Percentiles rank a stretch among this genome's conserved stretches.
phyloP scores from a whole-genome alignment of 1,284 basidiomycete species.

The Ganoderma sinense region DNA sequence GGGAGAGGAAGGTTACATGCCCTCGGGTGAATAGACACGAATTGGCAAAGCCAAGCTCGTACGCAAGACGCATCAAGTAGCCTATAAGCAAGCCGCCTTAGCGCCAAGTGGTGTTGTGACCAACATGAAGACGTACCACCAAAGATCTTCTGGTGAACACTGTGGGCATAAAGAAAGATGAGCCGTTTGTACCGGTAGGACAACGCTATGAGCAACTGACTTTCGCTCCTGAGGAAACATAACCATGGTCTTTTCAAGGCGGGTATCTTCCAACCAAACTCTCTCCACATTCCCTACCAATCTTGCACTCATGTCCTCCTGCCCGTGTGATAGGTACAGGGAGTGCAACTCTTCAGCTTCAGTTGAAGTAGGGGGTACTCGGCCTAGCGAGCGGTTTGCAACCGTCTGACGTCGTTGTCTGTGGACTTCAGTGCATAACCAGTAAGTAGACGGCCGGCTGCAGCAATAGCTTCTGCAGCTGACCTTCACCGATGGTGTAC shows the following conservation, averaged over 20 bases:
- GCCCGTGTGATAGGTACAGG: conserved; percentile 68
- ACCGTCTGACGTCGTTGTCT: conserved; percentile 62
- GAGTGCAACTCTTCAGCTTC: conserved; percentile 76
- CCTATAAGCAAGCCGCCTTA: conserved; percentile 36
- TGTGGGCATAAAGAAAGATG: conserved; percentile 32
- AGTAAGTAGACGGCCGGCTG: neutral
- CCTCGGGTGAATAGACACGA: conserved; percentile 75
- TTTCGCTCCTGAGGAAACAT: conserved; percentile 91
- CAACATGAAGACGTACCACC: conserved; percentile 52
- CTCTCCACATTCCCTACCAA: conserved; percentile 44
- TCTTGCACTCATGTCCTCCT: conserved; percentile 29
- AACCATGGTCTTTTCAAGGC: conserved; percentile 71
- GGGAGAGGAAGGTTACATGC: conserved; percentile 75
- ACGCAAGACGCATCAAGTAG: conserved; percentile 70
- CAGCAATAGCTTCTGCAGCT: conserved; percentile 19
- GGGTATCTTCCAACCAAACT: conserved; percentile 74
- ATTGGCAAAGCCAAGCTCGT: conserved; percentile 82
- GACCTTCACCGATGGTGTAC: conserved; percentile 74
- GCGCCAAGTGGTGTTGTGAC: neutral
- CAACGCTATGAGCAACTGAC: conserved; percentile 46
- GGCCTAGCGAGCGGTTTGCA: conserved; percentile 66
- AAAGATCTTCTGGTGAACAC: conserved; percentile 84
- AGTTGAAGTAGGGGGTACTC: conserved; percentile 73
- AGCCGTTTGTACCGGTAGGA: neutral
- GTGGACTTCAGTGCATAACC: conserved; percentile 42